Conservation (phyloP, 805 yeast genomes). For the Candida boleticola region DNA sequence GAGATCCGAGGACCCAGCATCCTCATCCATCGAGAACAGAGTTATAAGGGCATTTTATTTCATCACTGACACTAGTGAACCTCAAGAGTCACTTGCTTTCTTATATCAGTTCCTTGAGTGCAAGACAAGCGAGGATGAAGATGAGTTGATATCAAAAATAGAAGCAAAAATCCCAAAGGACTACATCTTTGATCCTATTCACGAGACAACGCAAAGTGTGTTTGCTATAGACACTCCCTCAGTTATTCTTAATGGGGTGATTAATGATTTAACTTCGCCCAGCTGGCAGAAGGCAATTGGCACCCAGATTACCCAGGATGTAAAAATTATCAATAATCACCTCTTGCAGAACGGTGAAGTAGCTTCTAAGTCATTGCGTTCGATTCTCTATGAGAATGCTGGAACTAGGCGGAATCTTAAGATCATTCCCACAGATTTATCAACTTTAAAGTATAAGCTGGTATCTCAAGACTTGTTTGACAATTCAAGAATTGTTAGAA, state of each 20-base stretch:
- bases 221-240: constrained; percentile 46
- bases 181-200: constrained; percentile 16
- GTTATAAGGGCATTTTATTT: constrained; percentile 35
- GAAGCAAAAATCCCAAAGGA: constrained; percentile 11
- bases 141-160: constrained; percentile 18
- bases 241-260: constrained; percentile 72
- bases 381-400: constrained; percentile 43
- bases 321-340: constrained; percentile 25
- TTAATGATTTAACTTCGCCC: constrained; percentile 45
- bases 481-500: constrained; percentile 21
- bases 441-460: constrained; percentile 29
- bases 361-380: constrained; percentile 29
- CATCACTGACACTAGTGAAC: constrained; percentile 25
- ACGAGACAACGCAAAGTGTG: constrained; percentile 19
- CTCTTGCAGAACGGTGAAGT: constrained; percentile 9
- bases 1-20: constrained; percentile 12
- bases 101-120: constrained; percentile 36
- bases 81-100: constrained; percentile 37
- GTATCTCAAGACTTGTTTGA: constrained; percentile 24
- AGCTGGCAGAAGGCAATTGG: constrained; percentile 57
- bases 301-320: constrained; percentile 56
- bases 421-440: constrained; percentile 33
- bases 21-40: constrained; percentile 15
- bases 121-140: constrained; percentile 21
- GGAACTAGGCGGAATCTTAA: constrained; percentile 43